Evolutionary conservation across 139 green algal genomes (phyloP).

Genomic region (Volvox africanus): DNA sequence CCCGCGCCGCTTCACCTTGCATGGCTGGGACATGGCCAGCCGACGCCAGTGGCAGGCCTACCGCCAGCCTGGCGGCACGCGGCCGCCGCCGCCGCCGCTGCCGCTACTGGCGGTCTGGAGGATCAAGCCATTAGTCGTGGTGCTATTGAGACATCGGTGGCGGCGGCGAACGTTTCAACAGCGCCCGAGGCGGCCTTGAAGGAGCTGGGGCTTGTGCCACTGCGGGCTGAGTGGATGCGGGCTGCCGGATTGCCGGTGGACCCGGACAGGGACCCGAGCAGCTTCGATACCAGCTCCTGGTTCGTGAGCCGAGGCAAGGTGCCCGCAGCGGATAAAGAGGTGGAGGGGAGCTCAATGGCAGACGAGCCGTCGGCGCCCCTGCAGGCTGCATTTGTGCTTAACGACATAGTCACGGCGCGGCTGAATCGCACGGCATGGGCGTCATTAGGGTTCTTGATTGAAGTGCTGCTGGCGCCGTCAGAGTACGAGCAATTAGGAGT

Average conservation of each 20-base stretch:
- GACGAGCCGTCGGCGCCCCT: not conserved
- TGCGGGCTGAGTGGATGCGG: not conserved
- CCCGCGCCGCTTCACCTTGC: slow-evolving; percentile 11
- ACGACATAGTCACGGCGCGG: not conserved
- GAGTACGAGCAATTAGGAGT: not conserved
- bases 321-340: not conserved
- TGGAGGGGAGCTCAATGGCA: not conserved
- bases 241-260: not conserved
- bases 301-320: not conserved
- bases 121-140: not conserved
- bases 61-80: not conserved
- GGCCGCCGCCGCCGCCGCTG: not conserved
- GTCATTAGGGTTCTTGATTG: not conserved
- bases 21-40: slow-evolving; percentile 9
- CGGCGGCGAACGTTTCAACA: not conserved
- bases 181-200: not conserved
- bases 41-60: not conserved
- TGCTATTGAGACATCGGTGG: not conserved
- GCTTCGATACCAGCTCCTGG: slow-evolving; percentile 1
- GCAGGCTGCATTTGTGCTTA: slow-evolving; percentile 1
- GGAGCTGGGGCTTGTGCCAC: not conserved
- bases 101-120: not conserved
- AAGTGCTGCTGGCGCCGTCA: not conserved
- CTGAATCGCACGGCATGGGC: not conserved
- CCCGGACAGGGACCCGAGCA: not conserved